Conservation (phyloP, 441 rosid genomes). For the Capsella rubella region DNA sequence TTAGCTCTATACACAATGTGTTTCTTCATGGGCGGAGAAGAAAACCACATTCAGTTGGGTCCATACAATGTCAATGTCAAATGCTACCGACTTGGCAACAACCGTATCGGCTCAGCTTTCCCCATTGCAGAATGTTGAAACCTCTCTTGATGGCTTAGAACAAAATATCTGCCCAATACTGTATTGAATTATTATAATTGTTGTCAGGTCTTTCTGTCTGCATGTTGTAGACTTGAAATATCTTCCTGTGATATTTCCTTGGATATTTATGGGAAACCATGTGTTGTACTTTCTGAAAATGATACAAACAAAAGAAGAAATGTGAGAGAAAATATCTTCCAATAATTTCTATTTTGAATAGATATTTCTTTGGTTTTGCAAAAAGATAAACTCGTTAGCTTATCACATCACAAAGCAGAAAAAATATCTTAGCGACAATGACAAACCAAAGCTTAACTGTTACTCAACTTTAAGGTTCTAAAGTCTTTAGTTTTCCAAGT, state of each 20-base stretch:
- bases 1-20: constrained; percentile 86
- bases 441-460: constrained; percentile 26
- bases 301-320: constrained; percentile 21
- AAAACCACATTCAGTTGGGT: constrained; percentile 80
- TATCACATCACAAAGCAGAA: constrained; percentile 6
- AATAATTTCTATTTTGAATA: neutral
- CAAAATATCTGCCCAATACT: constrained; percentile 30
- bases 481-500: neutral
- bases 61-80: constrained; percentile 88
- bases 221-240: constrained; percentile 20
- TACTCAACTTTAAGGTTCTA: constrained; percentile 12
- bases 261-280: constrained; percentile 31
- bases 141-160: constrained; percentile 12
- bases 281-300: constrained; percentile 35
- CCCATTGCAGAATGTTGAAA: constrained; percentile 64
- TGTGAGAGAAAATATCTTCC: constrained; percentile 27
- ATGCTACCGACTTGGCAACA: constrained; percentile 75
- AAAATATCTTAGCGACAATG: constrained; percentile 34
- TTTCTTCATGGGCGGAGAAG: constrained; percentile 80
- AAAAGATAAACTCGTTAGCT: neutral
- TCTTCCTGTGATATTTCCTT: constrained; percentile 36
- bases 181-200: constrained; percentile 24
- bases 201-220: constrained; percentile 15
- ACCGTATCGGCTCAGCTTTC: constrained; percentile 79
- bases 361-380: constrained; percentile 16